These are phyloP conservation scores for Verticillium klebahnii DNA, from an alignment of 2,329 filamentous ascomycete species.

Conservation along the genomic window DNA sequence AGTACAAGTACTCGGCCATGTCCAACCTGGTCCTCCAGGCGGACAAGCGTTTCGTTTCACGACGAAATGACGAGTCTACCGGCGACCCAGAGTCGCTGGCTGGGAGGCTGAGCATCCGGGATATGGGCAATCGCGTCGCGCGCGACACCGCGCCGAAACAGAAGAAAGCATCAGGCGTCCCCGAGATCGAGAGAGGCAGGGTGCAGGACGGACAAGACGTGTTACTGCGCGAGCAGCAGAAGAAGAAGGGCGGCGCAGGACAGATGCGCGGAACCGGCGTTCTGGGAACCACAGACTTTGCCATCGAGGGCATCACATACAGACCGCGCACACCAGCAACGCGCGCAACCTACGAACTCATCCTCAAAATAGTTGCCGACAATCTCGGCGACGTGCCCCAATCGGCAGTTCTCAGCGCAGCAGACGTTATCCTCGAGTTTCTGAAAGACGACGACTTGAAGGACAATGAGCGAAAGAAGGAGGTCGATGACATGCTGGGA, in stretches of 20 bases:
- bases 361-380: constrained; percentile 83
- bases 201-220: constrained; percentile 80
- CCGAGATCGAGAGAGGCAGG: constrained; percentile 68
- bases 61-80: constrained; percentile 89
- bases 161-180: constrained; percentile 67
- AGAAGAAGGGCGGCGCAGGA: constrained; percentile 70
- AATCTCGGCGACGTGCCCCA: constrained; percentile 90
- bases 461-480: constrained; percentile 97
- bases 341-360: constrained; percentile 88
- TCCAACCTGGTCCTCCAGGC: constrained; percentile 99
- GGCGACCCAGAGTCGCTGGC: constrained; percentile 97
- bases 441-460: constrained; percentile 95
- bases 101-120: constrained; percentile 84
- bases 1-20: constrained; percentile 99
- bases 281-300: constrained; percentile 75
- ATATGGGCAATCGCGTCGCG: constrained; percentile 85
- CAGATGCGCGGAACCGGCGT: constrained; percentile 72
- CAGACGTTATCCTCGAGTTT: constrained; percentile 84
- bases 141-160: constrained; percentile 76
- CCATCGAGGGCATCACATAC: constrained; percentile 89
- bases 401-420: constrained; percentile 87
- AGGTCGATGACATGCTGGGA: constrained; percentile 92
- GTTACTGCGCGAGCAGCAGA: constrained; percentile 76
- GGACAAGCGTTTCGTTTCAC: constrained; percentile 90
- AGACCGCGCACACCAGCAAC: constrained; percentile 88